A percentile compares a stretch with the other conserved stretches of the same genome.
phyloP scores from a whole-genome alignment of 495 filamentous ascomycete genomes.

The Friedmanniomyces simplex region DNA sequence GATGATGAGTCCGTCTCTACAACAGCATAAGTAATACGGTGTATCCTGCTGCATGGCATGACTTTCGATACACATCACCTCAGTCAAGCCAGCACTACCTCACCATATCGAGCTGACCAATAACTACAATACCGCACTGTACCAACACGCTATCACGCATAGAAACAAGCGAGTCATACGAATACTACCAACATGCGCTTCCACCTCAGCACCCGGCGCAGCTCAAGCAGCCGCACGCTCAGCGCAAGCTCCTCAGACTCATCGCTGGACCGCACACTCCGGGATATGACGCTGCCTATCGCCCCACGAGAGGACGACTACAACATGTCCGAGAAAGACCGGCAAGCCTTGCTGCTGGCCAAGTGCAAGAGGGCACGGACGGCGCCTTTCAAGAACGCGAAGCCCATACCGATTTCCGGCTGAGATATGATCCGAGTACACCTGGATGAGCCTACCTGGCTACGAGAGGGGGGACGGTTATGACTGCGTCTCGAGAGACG shows the following conservation, averaged over 20 bases:
- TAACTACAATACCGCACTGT: slow-evolving; percentile 1
- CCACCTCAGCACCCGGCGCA: slow-evolving; percentile 8
- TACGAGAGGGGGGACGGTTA: no score
- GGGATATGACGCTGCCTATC: slow-evolving; percentile 14
- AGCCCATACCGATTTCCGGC: slow-evolving; percentile 5
- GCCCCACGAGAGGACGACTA: slow-evolving; percentile 20
- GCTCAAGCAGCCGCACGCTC: slow-evolving; percentile 4
- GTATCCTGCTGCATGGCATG: not conserved
- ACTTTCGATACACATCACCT: not conserved
- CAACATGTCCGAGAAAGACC: slow-evolving; percentile 14
- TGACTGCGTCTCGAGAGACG: no score
- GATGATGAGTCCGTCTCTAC: not conserved
- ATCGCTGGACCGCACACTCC: slow-evolving; percentile 5
- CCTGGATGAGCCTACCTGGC: no score
- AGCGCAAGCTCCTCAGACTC: slow-evolving; percentile 9
- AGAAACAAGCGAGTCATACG: no score
- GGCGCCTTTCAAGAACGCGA: slow-evolving; percentile 15
- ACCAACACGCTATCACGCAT: no score
- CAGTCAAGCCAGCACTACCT: not conserved
- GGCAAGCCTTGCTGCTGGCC: slow-evolving; percentile 8
- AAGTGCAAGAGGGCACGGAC: slow-evolving; percentile 16
- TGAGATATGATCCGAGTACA: not conserved
- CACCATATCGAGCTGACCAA: no score
- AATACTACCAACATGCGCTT: slow-evolving; percentile 12
- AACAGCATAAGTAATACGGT: not conserved